Percentiles rank a stretch among this genome's conserved stretches.
Evolutionary conservation across 768 basidiomycete species (phyloP).

Genomic region (Pholiota microspora): DNA sequence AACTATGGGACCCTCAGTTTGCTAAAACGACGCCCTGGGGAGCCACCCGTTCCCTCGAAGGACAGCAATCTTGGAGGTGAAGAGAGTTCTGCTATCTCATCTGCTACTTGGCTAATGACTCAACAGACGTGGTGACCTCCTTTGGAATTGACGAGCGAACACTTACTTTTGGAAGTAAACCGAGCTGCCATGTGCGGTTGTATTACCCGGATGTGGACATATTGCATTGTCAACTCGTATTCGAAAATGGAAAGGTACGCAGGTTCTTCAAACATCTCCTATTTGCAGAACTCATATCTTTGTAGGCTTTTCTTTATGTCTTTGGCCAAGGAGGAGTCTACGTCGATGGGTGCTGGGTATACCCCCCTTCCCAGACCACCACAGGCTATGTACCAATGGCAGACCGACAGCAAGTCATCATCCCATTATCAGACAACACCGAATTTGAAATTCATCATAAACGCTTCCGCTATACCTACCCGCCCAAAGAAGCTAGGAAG

Average conservation of each 20-base stretch:
- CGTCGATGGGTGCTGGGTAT: conserved; percentile 64
- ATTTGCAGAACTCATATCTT: neutral
- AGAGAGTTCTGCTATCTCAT: too few relatives aligned
- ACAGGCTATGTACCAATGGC: neutral
- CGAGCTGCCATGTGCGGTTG: conserved; percentile 60
- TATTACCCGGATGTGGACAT: conserved; percentile 65
- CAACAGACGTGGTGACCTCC: conserved; percentile 47
- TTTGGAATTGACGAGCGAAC: conserved; percentile 72
- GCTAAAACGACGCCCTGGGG: conserved; percentile 47
- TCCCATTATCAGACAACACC: conserved; percentile 43
- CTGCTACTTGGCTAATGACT: too few relatives aligned
- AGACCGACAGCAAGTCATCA: conserved; percentile 39
- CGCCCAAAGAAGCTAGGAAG: conserved; percentile 52
- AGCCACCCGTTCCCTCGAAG: too few relatives aligned
- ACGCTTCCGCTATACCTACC: conserved; percentile 70
- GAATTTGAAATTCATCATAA: conserved; percentile 69
- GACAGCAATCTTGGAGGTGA: too few relatives aligned
- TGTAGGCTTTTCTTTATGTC: conserved; percentile 66
- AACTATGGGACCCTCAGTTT: conserved; percentile 64
- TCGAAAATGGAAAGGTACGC: conserved; percentile 62
- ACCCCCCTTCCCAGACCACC: conserved; percentile 32
- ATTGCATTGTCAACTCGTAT: conserved; percentile 66
- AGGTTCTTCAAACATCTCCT: neutral
- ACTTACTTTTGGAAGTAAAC: conserved; percentile 69
- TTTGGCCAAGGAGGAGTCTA: conserved; percentile 54